Conservation (phyloP, 1,284 basidiomycete species). For the Fereydounia khargensis region DNA sequence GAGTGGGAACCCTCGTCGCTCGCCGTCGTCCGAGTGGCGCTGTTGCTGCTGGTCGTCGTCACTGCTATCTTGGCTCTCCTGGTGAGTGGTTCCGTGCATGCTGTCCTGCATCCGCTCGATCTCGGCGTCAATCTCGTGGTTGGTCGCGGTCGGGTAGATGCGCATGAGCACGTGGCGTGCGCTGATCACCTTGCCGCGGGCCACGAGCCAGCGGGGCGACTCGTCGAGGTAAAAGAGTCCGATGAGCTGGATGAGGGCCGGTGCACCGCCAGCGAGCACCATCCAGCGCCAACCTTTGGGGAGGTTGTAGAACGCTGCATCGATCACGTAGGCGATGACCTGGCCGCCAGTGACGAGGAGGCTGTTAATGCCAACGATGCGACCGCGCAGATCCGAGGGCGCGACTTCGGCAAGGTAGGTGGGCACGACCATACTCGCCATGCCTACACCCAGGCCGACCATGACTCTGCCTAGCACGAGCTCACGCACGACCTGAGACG, state of each 20-base stretch:
- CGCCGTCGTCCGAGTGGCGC: background rate
- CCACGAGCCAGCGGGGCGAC: constrained; percentile 43
- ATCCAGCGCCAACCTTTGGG: constrained; percentile 51
- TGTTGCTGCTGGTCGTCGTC: background rate
- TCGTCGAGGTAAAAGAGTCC: constrained; percentile 48
- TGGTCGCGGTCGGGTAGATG: constrained; percentile 39
- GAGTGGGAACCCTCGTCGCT: background rate
- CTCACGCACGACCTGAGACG: constrained; percentile 40
- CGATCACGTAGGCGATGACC: constrained; percentile 42
- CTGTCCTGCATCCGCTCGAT: constrained; percentile 30
- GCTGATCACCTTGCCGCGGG: constrained; percentile 20
- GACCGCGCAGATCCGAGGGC: constrained; percentile 35
- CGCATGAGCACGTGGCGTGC: constrained; percentile 35
- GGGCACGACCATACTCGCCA: constrained; percentile 41
- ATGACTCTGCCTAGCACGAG: constrained; percentile 42
- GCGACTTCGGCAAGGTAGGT: constrained; percentile 45
- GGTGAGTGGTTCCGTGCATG: constrained; percentile 15
- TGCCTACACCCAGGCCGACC: constrained; percentile 44
- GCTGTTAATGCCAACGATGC: constrained; percentile 42
- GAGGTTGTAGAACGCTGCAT: constrained; percentile 40
- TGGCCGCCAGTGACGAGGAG: constrained; percentile 50
- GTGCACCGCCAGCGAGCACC: constrained; percentile 37
- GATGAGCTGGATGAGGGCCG: constrained; percentile 40
- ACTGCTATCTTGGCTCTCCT: background rate
- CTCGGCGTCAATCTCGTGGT: constrained; percentile 22